Evolutionary conservation across 164 flowering plant genomes (phyloP).

Genomic region (Berberis vulgaris): DNA sequence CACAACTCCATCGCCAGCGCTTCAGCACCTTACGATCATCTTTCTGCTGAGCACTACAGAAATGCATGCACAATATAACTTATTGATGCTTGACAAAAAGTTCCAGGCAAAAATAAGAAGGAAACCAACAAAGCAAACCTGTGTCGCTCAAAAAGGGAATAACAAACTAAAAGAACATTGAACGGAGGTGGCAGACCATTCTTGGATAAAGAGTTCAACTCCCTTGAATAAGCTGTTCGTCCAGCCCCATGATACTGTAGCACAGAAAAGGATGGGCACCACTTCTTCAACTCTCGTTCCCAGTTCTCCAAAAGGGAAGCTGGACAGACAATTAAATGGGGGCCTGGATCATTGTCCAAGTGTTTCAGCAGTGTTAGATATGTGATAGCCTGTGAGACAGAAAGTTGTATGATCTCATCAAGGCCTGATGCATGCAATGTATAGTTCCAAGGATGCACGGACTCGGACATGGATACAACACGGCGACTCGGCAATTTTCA

Average conservation of each 20-base stretch:
- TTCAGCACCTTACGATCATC: slow-evolving; percentile 88
- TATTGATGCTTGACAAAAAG: not conserved
- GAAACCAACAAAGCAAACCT: slow-evolving; percentile 37
- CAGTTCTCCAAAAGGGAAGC: slow-evolving; percentile 95
- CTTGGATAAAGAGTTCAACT: slow-evolving; percentile 54
- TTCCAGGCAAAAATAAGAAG: not conserved
- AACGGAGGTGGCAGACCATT: slow-evolving; percentile 81
- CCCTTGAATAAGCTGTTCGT: slow-evolving; percentile 62
- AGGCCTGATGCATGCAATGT: not conserved
- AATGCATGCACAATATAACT: not conserved
- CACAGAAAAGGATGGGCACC: slow-evolving; percentile 91
- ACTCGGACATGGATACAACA: not conserved
- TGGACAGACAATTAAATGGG: slow-evolving; percentile 94
- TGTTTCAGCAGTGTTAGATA: slow-evolving; percentile 71
- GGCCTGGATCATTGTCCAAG: slow-evolving; percentile 80
- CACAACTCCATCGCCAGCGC: slow-evolving; percentile 92
- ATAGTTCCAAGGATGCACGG: not conserved
- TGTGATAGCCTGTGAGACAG: slow-evolving; percentile 75
- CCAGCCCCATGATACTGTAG: slow-evolving; percentile 81
- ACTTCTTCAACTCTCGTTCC: slow-evolving; percentile 89
- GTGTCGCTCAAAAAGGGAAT: slow-evolving; percentile 92
- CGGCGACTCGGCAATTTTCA: no score
- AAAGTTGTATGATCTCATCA: slow-evolving; percentile 4
- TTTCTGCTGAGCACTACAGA: slow-evolving; percentile 78
- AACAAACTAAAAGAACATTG: slow-evolving; percentile 87